phyloP scores from a whole-genome alignment of 2,329 filamentous ascomycete species.

The Ophiosphaerella korrae region DNA sequence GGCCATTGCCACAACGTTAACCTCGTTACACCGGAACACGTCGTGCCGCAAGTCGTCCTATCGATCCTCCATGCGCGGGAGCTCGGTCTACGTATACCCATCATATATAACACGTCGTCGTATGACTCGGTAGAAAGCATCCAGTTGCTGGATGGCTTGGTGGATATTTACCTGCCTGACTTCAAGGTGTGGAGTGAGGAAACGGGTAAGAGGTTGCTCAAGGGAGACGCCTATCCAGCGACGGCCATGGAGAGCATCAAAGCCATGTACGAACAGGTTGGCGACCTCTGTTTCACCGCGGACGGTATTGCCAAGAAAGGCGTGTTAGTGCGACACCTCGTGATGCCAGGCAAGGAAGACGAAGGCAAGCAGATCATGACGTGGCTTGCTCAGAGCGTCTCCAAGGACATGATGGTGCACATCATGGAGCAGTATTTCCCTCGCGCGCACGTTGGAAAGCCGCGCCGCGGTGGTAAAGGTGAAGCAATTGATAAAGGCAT shows the following conservation, averaged over 20 bases:
- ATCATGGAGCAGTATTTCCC: conserved; percentile 91
- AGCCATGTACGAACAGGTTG: conserved; percentile 81
- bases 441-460: conserved; percentile 79
- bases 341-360: conserved; percentile 80
- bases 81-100: conserved; percentile 70
- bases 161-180: conserved; percentile 87
- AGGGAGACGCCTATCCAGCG: conserved; percentile 75
- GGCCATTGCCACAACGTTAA: conserved; percentile 92
- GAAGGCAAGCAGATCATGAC: conserved; percentile 76
- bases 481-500: conserved; percentile 52
- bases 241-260: conserved; percentile 77
- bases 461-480: conserved; percentile 48
- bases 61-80: conserved; percentile 75
- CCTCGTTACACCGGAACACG: conserved; percentile 83
- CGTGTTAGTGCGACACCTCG: conserved; percentile 76
- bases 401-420: conserved; percentile 77
- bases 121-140: conserved; percentile 78
- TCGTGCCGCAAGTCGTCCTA: conserved; percentile 80
- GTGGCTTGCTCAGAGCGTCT: conserved; percentile 75
- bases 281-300: conserved; percentile 79
- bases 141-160: conserved; percentile 73
- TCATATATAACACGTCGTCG: conserved; percentile 84
- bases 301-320: conserved; percentile 83
- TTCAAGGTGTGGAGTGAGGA: conserved; percentile 78
- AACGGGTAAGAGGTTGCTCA: conserved; percentile 73